Evolutionary conservation across 495 filamentous ascomycete genomes (phyloP).

Genomic region (Neurospora tetrasperma): DNA sequence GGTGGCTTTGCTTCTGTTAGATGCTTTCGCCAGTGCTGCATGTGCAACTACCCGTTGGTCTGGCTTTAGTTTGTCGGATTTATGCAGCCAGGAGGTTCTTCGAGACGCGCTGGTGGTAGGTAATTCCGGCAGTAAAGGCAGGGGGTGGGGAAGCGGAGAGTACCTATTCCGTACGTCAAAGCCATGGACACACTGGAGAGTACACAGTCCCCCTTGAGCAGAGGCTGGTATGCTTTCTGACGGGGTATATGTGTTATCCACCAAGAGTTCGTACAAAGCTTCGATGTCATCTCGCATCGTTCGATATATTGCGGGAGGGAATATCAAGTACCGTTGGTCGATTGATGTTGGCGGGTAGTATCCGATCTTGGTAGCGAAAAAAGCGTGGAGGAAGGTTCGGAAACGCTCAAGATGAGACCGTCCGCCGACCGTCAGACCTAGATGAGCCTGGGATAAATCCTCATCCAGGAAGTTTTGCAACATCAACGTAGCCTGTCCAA

Average conservation of each 20-base stretch:
- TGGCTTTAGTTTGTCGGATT: conserved; percentile 21
- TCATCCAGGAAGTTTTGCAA: conserved; percentile 50
- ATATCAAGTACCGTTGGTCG: conserved; percentile 26
- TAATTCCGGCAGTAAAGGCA: conserved; percentile 47
- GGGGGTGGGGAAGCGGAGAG: conserved; percentile 41
- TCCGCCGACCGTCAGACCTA: conserved; percentile 42
- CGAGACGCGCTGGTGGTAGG: conserved; percentile 5
- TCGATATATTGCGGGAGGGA: conserved; percentile 40
- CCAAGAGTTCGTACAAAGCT: conserved; percentile 51
- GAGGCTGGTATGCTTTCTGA: conserved; percentile 28
- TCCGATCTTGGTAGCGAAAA: conserved; percentile 49
- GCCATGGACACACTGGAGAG: conserved; percentile 45
- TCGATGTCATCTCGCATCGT: conserved; percentile 54
- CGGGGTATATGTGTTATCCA: conserved; percentile 38
- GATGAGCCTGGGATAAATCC: conserved; percentile 45
- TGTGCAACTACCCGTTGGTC: conserved; percentile 25
- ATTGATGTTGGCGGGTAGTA: conserved; percentile 49
- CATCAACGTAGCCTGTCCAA: conserved; percentile 36
- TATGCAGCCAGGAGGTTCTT: conserved; percentile 23
- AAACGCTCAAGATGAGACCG: conserved; percentile 53
- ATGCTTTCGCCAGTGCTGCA: conserved; percentile 30
- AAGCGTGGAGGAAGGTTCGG: conserved; percentile 48
- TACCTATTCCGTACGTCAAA: conserved; percentile 49
- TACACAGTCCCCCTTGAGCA: conserved; percentile 49
- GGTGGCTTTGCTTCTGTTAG: conserved; percentile 23